Percentiles rank a stretch among this genome's conserved stretches.
phyloP scores from a whole-genome alignment of 306 rosid genomes.

The Gleditsia sinensis region DNA sequence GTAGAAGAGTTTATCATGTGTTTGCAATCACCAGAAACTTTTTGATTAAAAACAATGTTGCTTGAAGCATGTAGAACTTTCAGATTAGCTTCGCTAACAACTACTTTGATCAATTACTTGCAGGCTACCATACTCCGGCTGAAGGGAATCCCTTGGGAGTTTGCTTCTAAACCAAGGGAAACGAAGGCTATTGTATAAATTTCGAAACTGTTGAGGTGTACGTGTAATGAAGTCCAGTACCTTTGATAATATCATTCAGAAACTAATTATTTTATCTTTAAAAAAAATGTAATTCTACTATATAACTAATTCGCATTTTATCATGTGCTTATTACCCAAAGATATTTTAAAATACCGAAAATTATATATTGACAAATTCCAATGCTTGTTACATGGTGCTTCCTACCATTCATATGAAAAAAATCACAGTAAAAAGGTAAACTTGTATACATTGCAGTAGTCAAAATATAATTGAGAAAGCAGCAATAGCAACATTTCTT shows the following conservation, averaged over 20 bases:
- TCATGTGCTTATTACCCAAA: background rate
- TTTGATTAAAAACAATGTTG: too few species aligned
- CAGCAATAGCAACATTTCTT: too few species aligned
- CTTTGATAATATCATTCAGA: background rate
- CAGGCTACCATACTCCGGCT: conserved; percentile 71
- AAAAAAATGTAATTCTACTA: background rate
- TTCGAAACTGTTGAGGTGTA: background rate
- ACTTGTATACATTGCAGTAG: too few species aligned
- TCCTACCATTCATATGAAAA: too few species aligned
- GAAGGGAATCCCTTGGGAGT: background rate
- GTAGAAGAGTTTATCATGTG: too few species aligned
- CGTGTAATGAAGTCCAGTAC: background rate
- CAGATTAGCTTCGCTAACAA: background rate
- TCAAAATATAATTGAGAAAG: too few species aligned
- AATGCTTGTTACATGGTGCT: background rate
- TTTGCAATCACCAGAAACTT: too few species aligned
- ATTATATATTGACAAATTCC: too few species aligned
- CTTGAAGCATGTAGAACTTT: background rate
- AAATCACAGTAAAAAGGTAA: too few species aligned
- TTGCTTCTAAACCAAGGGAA: background rate
- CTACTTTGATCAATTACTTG: conserved; percentile 2
- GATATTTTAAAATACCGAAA: background rate
- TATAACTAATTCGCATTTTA: background rate
- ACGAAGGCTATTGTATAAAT: background rate
- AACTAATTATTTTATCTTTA: background rate